Percentiles rank a stretch among this genome's conserved stretches.
Evolutionary conservation across 1,139 yeast genomes (phyloP).

Genomic region (Scheffersomyces cryptocercus): DNA sequence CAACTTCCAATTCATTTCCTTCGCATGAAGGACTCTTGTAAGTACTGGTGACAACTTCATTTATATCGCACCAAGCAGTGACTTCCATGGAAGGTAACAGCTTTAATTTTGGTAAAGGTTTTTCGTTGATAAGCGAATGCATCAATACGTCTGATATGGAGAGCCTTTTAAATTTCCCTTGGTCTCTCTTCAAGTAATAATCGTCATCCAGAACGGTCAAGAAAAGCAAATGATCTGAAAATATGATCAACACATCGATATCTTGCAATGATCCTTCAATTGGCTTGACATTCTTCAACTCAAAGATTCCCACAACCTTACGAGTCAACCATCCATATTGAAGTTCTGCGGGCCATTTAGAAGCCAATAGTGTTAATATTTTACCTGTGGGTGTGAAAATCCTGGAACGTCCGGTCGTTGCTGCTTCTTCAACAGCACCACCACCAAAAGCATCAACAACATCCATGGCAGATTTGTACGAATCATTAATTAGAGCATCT

Average conservation of each 20-base stretch:
- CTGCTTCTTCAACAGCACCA: constrained; percentile 43
- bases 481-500: constrained; percentile 28
- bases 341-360: constrained; percentile 82
- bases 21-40: constrained; percentile 29
- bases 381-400: constrained; percentile 92
- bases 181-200: constrained; percentile 26
- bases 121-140: constrained; percentile 87
- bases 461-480: constrained; percentile 55
- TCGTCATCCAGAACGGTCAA: constrained; percentile 49
- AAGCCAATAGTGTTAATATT: constrained; percentile 77
- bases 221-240: constrained; percentile 76
- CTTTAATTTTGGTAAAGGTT: constrained; percentile 57
- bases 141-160: constrained; percentile 77
- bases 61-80: constrained; percentile 66
- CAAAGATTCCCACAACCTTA: constrained; percentile 82
- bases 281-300: constrained; percentile 37
- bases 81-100: constrained; percentile 71
- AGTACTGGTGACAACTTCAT: constrained; percentile 49
- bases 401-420: constrained; percentile 36
- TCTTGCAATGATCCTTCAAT: constrained; percentile 24
- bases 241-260: constrained; percentile 65
- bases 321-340: constrained; percentile 89
- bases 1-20: constrained; percentile 11
- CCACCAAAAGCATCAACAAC: constrained; percentile 84
- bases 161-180: constrained; percentile 50